Percentiles rank a stretch among this genome's conserved stretches.
phyloP scores from a whole-genome alignment of 192 early-diverging fungal species.

The Coemansia pectinata region DNA sequence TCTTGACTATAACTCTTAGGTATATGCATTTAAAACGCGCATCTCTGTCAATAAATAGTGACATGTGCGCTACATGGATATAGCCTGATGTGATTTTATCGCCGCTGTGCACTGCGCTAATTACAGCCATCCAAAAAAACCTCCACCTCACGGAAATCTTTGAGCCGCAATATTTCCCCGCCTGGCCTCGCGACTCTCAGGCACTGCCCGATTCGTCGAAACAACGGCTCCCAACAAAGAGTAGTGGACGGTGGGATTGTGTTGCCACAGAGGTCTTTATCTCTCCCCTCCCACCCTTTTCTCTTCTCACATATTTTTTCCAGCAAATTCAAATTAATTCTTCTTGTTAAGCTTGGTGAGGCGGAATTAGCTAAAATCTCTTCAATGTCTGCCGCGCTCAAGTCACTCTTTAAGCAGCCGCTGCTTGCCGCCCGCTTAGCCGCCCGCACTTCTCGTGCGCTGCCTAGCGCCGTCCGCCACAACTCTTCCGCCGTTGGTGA shows the following conservation, averaged over 20 bases:
- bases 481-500: slow-evolving; percentile 40
- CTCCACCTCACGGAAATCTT: slow-evolving; percentile 1
- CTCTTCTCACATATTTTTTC: background rate
- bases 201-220: background rate
- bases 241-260: background rate
- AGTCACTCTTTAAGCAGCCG: slow-evolving; percentile 41
- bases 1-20: background rate
- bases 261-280: background rate
- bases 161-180: background rate
- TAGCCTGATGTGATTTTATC: background rate
- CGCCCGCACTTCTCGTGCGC: slow-evolving; percentile 33
- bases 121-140: background rate
- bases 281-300: slow-evolving; percentile 1
- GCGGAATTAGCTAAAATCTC: background rate
- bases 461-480: slow-evolving; percentile 31
- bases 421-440: slow-evolving; percentile 40
- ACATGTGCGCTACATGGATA: background rate
- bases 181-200: background rate
- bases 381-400: slow-evolving; percentile 45
- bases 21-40: background rate
- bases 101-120: slow-evolving; percentile 2
- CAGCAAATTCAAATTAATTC: background rate
- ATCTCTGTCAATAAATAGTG: background rate
- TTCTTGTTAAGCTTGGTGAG: slow-evolving; percentile 2
- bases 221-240: background rate